A percentile compares a stretch with the other conserved stretches of the same genome.
Conservation (phyloP, 1,284 basidiomycete species). For the Porogramme epimiltina region DNA sequence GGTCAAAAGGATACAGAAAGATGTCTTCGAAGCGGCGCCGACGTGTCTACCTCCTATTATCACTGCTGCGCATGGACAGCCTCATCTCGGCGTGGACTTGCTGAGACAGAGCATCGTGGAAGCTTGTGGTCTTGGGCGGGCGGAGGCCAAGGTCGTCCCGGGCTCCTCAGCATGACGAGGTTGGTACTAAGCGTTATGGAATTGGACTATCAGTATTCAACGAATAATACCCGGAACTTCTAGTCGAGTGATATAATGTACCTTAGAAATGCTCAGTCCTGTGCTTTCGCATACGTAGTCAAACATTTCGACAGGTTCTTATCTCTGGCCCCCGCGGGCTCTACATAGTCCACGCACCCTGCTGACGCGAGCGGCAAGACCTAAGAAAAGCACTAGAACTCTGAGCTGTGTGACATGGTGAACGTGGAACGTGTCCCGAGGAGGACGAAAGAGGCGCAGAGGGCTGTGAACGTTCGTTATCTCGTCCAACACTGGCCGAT, state of each 20-base stretch:
- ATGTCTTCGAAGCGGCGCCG: slow-evolving; percentile 56
- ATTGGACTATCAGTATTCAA: neutral
- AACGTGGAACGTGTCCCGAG: neutral
- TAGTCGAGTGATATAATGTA: no score
- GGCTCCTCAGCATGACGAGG: no score
- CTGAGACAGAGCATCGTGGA: slow-evolving; percentile 58
- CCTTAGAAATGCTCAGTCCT: no score
- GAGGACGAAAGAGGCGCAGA: neutral
- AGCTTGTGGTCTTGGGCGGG: slow-evolving; percentile 44
- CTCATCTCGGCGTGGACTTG: slow-evolving; percentile 56
- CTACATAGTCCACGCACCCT: no score
- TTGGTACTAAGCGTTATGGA: neutral
- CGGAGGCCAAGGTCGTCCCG: slow-evolving; percentile 13
- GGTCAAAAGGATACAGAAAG: slow-evolving; percentile 32
- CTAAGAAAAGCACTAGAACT: no score
- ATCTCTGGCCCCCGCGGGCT: no score
- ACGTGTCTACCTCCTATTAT: slow-evolving; percentile 66
- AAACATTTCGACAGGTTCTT: no score
- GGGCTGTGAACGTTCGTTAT: slow-evolving; percentile 21
- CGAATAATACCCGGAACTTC: neutral
- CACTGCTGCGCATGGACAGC: slow-evolving; percentile 49
- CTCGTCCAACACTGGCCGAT: neutral
- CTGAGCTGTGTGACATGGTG: no score
- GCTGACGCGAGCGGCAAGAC: no score
- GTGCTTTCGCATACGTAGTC: no score